Base-by-base conservation (phyloP, 345 rosid species). In the Salix dunnii region DNA sequence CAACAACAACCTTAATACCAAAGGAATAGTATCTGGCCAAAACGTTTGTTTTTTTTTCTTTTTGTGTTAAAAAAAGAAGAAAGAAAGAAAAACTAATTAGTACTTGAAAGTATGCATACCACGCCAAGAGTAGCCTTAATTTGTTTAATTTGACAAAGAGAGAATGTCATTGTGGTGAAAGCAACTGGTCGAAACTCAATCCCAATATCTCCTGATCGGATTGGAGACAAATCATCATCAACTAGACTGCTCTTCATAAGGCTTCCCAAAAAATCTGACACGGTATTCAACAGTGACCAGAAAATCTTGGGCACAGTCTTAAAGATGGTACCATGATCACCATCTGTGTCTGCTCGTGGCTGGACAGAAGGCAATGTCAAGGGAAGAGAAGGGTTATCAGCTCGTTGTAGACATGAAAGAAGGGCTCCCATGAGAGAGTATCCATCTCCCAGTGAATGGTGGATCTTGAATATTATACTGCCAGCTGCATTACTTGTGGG, bases 361-460 rank as follows among this genome's bases (percentile, higher is more conserved):
- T 2, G 46, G 14, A 42, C 14, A 10, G 46, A 23, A 53, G 90
- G 89, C 30, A 89, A 83, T 49, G 86, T 81, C 73, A 87, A 8
- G 0, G 90, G 80, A 38, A 85, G 79, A 27, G 83, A 77, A 74
- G 89, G 88, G 12, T 85, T 25, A 21, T 89, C 89, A 6, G 85
- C 86, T 49, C 90, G 77, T 72, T 86, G 83, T 3, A 89, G 76
- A 40, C 87, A 86, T 35, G 92, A 87, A 69, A 89, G 84, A 7
- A 89, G 87, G 61, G 89, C 88, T 1, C 87, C 86, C 89, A 89
- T 86, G 11, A 89, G 80, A 74, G 87, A 83, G 38, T 67, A 87
- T 9, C 92, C 90, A 64, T 89, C 92, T 0, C 91, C 92, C 20
- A 89, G 82, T 0, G 92, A 80, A 70, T 89, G 92, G 68, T 89